These are phyloP conservation scores for Eucalyptus tenuipes DNA, from an alignment of 345 rosid species.

Conservation along the genomic window DNA sequence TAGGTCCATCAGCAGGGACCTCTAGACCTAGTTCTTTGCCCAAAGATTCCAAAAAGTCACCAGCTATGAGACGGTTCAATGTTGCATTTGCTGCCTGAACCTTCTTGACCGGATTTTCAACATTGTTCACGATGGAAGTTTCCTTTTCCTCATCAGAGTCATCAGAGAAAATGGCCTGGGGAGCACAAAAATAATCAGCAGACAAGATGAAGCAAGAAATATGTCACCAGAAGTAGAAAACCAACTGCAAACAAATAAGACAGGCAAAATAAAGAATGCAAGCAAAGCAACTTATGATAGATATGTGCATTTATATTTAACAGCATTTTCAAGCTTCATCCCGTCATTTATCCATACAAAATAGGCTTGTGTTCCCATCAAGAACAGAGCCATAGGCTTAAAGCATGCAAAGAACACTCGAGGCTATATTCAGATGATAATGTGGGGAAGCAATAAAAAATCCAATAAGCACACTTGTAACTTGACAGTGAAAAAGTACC, in stretches of 20 bases:
- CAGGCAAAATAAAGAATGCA: no score
- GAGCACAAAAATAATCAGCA: not conserved
- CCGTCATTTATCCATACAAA: not conserved
- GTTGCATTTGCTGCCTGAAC: slow-evolving; percentile 65
- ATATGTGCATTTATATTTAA: not conserved
- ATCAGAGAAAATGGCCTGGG: slow-evolving; percentile 87
- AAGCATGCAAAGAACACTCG: not conserved
- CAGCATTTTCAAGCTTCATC: not conserved
- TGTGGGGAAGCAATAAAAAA: not conserved
- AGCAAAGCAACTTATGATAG: not conserved
- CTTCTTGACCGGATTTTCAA: slow-evolving; percentile 52
- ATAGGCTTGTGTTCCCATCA: not conserved
- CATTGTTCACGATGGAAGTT: slow-evolving; percentile 7
- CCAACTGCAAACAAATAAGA: not conserved
- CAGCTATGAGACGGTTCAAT: slow-evolving; percentile 80
- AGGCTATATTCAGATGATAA: not conserved
- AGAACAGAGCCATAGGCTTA: not conserved
- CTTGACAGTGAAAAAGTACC: slow-evolving; percentile 20
- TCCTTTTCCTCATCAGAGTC: slow-evolving; percentile 78
- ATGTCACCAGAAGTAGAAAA: not conserved
- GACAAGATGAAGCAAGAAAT: not conserved
- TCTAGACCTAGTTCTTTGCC: slow-evolving; percentile 96
- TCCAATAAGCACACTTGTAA: not conserved
- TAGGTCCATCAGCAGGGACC: slow-evolving; percentile 65
- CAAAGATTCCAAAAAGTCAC: slow-evolving; percentile 83